Conservation (phyloP, 2,329 filamentous ascomycete species). For the Plectosphaerella plurivora region DNA sequence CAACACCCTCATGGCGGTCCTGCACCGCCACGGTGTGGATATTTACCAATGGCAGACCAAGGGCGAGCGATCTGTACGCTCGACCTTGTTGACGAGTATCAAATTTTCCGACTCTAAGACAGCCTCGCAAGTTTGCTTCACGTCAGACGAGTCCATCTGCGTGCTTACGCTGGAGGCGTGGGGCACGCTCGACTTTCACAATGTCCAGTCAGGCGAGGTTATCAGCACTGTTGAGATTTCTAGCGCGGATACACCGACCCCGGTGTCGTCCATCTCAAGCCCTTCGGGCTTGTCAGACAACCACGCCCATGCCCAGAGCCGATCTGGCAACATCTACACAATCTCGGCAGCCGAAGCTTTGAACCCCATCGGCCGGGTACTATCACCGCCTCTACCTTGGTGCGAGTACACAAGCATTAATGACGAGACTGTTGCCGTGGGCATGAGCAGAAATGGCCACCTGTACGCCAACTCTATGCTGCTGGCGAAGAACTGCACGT, state of each 20-base stretch:
- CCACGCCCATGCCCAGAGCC: conserved; percentile 40
- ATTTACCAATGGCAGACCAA: conserved; percentile 66
- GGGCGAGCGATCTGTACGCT: conserved; percentile 43
- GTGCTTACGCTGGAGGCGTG: conserved; percentile 23
- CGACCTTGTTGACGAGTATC: conserved; percentile 18
- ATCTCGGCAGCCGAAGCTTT: conserved; percentile 18
- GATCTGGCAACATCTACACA: conserved; percentile 38
- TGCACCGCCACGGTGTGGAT: conserved; percentile 63
- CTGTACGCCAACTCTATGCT: conserved; percentile 73
- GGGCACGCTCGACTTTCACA: conserved; percentile 7
- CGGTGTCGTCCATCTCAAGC: conserved; percentile 21
- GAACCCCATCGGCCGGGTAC: conserved; percentile 4
- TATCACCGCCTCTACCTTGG: conserved; percentile 43
- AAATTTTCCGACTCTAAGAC: neutral
- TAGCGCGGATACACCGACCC: conserved; percentile 3
- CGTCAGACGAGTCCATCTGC: conserved; percentile 19
- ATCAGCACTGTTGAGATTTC: neutral
- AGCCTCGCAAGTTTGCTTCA: conserved; percentile 27
- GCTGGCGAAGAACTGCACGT: conserved; percentile 84
- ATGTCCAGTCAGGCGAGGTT: neutral
- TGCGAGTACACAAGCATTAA: conserved; percentile 26
- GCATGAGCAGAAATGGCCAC: conserved; percentile 70
- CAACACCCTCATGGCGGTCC: conserved; percentile 63
- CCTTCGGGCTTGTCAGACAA: conserved; percentile 22
- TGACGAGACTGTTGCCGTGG: conserved; percentile 38